Conservation (phyloP, 1,284 basidiomycete species). For the Sporisorium scitamineum region DNA sequence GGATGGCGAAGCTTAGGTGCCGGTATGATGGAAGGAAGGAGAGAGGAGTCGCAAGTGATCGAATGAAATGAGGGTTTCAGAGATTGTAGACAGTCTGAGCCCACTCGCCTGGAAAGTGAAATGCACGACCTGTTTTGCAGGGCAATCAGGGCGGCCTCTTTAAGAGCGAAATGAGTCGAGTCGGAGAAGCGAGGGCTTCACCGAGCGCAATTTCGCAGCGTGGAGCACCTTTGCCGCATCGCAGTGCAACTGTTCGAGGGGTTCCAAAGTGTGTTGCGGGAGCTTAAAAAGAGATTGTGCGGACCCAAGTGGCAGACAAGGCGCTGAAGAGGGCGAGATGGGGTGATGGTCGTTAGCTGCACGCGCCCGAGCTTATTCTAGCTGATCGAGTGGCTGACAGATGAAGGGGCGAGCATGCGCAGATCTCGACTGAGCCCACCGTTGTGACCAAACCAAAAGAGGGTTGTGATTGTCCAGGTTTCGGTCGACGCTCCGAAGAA, state of each 20-base stretch:
- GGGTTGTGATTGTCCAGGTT: neutral
- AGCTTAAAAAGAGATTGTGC: conserved; percentile 27
- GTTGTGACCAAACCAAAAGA: conserved; percentile 1
- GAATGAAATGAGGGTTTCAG: neutral
- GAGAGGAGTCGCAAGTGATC: neutral
- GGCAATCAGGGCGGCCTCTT: neutral
- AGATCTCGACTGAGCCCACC: conserved; percentile 6
- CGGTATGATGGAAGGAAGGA: neutral
- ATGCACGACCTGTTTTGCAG: neutral
- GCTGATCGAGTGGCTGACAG: conserved; percentile 21
- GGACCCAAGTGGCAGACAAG: conserved; percentile 8
- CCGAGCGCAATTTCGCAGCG: neutral
- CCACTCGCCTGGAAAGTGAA: neutral
- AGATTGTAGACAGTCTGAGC: neutral
- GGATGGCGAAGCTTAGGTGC: neutral
- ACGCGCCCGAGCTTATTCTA: conserved; percentile 17
- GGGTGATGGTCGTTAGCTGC: conserved; percentile 13
- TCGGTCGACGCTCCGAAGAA: conserved; percentile 3
- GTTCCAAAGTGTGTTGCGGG: neutral
- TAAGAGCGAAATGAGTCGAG: neutral
- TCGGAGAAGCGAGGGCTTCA: neutral
- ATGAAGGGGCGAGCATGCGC: conserved; percentile 18
- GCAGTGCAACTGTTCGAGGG: neutral
- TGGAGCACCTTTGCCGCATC: neutral
- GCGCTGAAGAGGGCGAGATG: conserved; percentile 11